Conservation (phyloP, 2,329 filamentous ascomycete genomes). For the Fusarium sp. region DNA sequence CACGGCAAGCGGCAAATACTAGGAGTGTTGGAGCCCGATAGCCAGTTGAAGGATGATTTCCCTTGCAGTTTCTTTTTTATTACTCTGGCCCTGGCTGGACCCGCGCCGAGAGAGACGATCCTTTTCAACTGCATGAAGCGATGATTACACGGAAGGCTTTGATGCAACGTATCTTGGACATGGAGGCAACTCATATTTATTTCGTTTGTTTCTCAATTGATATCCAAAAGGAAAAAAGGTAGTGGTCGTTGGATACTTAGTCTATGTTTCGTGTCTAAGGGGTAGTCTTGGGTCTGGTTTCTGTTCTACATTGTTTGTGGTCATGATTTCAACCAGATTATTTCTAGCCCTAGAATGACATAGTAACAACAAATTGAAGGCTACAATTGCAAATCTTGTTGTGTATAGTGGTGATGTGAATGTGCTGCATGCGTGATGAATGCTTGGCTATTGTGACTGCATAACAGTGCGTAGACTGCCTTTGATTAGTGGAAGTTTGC, state of each 20-base stretch:
- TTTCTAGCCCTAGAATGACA: constrained; percentile 36
- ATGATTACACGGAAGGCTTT: constrained; percentile 33
- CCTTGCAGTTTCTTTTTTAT: constrained; percentile 33
- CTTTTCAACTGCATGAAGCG: constrained; percentile 39
- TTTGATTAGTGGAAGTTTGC: background rate
- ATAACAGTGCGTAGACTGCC: background rate
- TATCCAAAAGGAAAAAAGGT: constrained; percentile 8
- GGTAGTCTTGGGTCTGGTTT: constrained; percentile 17
- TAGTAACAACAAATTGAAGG: constrained; percentile 30
- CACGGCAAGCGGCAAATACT: constrained; percentile 41
- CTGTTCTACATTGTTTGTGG: constrained; percentile 30
- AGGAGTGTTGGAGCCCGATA: constrained; percentile 37
- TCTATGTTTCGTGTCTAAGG: constrained; percentile 2
- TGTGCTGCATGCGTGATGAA: background rate
- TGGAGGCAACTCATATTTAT: constrained; percentile 31
- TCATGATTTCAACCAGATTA: constrained; percentile 41
- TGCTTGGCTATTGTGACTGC: background rate
- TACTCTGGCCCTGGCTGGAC: constrained; percentile 46
- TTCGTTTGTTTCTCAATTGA: constrained; percentile 32
- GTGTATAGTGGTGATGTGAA: background rate
- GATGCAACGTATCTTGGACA: constrained; percentile 27
- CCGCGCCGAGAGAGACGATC: constrained; percentile 42
- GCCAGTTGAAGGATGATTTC: constrained; percentile 19
- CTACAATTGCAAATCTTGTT: background rate
- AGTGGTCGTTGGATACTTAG: constrained; percentile 8